phyloP scores from a whole-genome alignment of 2,329 filamentous ascomycete species.

The Sclerotinia glacialis region DNA sequence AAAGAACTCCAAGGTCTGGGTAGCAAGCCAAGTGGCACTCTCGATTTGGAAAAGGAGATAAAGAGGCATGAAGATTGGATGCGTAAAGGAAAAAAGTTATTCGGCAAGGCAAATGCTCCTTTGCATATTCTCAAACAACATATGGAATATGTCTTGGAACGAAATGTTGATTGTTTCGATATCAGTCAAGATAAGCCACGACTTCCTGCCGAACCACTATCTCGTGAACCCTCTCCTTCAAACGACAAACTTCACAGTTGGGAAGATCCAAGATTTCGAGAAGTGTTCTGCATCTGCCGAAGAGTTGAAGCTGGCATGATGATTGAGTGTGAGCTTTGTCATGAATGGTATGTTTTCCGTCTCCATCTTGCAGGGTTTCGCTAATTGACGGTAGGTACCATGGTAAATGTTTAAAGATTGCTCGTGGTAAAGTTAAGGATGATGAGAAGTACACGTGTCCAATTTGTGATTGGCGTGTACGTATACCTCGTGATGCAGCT shows the following conservation, averaged over 20 bases:
- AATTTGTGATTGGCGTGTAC: slow-evolving; percentile 95
- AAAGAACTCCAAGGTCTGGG: slow-evolving; percentile 81
- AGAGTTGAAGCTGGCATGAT: slow-evolving; percentile 95
- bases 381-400: slow-evolving; percentile 68
- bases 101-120: slow-evolving; percentile 96
- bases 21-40: slow-evolving; percentile 84
- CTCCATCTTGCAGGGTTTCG: neutral
- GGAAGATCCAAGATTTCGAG: slow-evolving; percentile 62
- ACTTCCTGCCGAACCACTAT: slow-evolving; percentile 86
- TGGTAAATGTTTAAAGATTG: slow-evolving; percentile 96
- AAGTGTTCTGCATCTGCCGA: slow-evolving; percentile 97
- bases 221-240: slow-evolving; percentile 69
- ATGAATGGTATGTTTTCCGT: slow-evolving; percentile 74
- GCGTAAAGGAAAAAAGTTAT: slow-evolving; percentile 94
- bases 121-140: slow-evolving; percentile 93
- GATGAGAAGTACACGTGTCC: slow-evolving; percentile 98
- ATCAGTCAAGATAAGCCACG: slow-evolving; percentile 79
- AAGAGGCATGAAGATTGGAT: slow-evolving; percentile 99
- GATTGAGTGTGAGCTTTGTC: slow-evolving; percentile 98
- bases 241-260: slow-evolving; percentile 52
- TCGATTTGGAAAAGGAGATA: slow-evolving; percentile 90
- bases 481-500: slow-evolving; percentile 93
- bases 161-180: slow-evolving; percentile 90
- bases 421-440: slow-evolving; percentile 94
- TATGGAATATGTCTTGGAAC: slow-evolving; percentile 87